Evolutionary conservation across 1,139 yeast species (phyloP), one percentile per base, ranked within the genome.

Genomic region (Blastobotrys illinoisensis): DNA sequence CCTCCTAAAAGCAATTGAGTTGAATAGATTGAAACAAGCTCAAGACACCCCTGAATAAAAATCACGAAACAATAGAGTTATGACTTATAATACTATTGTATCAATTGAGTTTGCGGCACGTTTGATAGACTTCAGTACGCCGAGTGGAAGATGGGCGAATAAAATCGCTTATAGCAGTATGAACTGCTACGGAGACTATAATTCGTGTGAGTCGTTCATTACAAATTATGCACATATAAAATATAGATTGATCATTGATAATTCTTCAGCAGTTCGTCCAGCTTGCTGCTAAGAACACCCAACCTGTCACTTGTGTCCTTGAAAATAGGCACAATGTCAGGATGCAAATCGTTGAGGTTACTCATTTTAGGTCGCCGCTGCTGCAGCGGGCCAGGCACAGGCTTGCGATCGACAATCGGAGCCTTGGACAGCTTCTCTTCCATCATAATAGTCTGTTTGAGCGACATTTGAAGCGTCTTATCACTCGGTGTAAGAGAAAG

Each of bases 241-340:
- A n/a, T 9, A 19, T 9, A 44, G n/a, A 44, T 11, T 7, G 20
- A 20, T 52, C 44, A 53, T 16, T 51, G 55, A 43, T 62, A 60
- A 44, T 57, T 62, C 23, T 56, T 57, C 44, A 64, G 51, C 48
- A 64, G 56, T 51, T 62, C 62, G 49, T 64, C 67, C 19, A 64
- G 64, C 57, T 62, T 63, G 54, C 52, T 58, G 47, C 64, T 59
- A 48, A 67, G 59, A 44, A 61, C 61, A 14, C 66, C 69, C 47
- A 67, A 57, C 49, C 65, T 61, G 28, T 64, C 62, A 7, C 63
- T 56, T 11, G 71, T 64, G 52, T 64, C 70, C 50, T 63, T 60
- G 52, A 60, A 67, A 18, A 67, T 61, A 6, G 67, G 67, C 16
- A 61, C 62, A 50, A 67, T 67, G 18, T 66, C 69, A 2, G 71